These are phyloP conservation scores for Chaetomiaceae sp. DNA, from an alignment of 2,329 filamentous ascomycete species.

Conservation along the genomic window DNA sequence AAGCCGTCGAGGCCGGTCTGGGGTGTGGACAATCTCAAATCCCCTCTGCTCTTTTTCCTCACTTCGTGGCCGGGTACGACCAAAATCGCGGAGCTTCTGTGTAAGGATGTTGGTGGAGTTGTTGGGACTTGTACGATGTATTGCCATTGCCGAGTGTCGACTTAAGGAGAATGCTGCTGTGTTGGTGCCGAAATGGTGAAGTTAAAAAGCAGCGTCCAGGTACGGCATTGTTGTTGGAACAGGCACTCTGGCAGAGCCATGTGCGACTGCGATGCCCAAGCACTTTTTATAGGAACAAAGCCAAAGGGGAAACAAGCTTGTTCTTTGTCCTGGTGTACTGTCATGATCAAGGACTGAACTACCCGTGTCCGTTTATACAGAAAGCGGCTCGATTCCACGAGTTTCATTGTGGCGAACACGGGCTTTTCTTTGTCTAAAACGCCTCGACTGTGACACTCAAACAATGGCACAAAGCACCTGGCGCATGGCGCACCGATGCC, in stretches of 20 bases:
- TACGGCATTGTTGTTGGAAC: not conserved
- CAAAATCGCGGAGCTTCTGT: constrained; percentile 16
- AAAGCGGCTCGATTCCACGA: not conserved
- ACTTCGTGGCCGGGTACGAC: constrained; percentile 5
- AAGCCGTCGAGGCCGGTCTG: constrained; percentile 23
- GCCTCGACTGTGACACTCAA: constrained; percentile 1
- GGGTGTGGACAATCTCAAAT: constrained; percentile 17
- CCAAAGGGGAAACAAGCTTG: not conserved
- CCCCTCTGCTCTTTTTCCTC: constrained; percentile 4
- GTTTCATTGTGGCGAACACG: constrained; percentile 4
- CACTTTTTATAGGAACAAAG: constrained; percentile 1
- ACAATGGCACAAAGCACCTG: constrained; percentile 7
- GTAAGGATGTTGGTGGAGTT: constrained; percentile 6
- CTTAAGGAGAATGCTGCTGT: no score
- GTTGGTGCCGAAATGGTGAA: no score
- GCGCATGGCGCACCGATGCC: not conserved
- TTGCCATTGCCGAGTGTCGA: not conserved
- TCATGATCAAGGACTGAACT: not conserved
- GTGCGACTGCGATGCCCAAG: not conserved
- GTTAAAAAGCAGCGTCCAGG: no score
- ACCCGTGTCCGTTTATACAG: not conserved
- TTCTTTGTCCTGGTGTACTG: constrained; percentile 9
- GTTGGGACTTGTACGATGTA: not conserved
- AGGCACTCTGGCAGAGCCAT: not conserved
- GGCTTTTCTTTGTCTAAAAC: constrained; percentile 13